Evolutionary conservation across 495 filamentous ascomycete species (phyloP).

Genomic region (Lasiosphaeris hirsuta): DNA sequence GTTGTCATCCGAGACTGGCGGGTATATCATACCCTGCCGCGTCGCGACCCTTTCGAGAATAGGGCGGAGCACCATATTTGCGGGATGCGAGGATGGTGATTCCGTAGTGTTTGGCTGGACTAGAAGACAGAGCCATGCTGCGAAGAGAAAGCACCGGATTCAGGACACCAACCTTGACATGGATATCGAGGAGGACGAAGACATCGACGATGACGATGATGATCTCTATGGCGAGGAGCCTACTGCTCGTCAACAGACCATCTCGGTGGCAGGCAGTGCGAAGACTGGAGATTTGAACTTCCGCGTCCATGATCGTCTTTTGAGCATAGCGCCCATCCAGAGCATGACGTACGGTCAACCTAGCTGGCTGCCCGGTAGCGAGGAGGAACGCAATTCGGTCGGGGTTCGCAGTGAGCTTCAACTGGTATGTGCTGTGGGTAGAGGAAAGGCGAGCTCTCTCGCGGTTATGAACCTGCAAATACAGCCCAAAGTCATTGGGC

Average conservation of each 20-base stretch:
- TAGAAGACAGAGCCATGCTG: slow-evolving; percentile 50
- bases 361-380: slow-evolving; percentile 37
- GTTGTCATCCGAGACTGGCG: slow-evolving; percentile 58
- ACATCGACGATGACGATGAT: slow-evolving; percentile 47
- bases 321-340: slow-evolving; percentile 73
- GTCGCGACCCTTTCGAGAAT: slow-evolving; percentile 69
- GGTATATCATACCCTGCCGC: slow-evolving; percentile 55
- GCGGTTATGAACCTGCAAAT: slow-evolving; percentile 73
- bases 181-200: slow-evolving; percentile 52
- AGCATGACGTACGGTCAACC: slow-evolving; percentile 63
- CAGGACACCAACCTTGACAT: slow-evolving; percentile 53
- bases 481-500: slow-evolving; percentile 59
- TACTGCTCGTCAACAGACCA: slow-evolving; percentile 23
- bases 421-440: slow-evolving; percentile 68
- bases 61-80: slow-evolving; percentile 69
- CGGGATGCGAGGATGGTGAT: slow-evolving; percentile 82
- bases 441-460: slow-evolving; percentile 64
- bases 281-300: slow-evolving; percentile 66
- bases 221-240: slow-evolving; percentile 70
- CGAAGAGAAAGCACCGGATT: slow-evolving; percentile 46
- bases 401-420: slow-evolving; percentile 58
- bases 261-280: slow-evolving; percentile 23
- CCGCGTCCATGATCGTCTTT: slow-evolving; percentile 68
- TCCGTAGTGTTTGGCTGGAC: slow-evolving; percentile 80
- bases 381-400: slow-evolving; percentile 40